These are phyloP conservation scores for Aquilaria yunnanensis DNA, from an alignment of 345 rosid genomes.

Conservation along the genomic window DNA sequence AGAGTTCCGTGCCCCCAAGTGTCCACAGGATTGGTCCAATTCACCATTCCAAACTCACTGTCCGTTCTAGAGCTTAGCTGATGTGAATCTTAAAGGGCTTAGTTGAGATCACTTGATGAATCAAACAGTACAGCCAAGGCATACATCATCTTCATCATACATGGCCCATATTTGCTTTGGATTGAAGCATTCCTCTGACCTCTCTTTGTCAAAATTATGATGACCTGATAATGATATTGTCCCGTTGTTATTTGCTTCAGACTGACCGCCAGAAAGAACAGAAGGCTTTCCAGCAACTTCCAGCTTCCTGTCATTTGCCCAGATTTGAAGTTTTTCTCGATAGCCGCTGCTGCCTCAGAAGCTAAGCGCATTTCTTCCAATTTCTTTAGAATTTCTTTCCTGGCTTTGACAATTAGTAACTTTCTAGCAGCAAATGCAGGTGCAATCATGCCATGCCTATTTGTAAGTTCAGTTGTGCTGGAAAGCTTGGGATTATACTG, in stretches of 20 bases:
- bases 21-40: constrained; percentile 98
- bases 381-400: constrained; percentile 53
- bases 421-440: constrained; percentile 81
- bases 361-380: constrained; percentile 54
- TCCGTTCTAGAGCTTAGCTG: constrained; percentile 89
- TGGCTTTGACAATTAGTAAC: constrained; percentile 72
- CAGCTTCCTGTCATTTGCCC: constrained; percentile 18
- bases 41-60: constrained; percentile 73
- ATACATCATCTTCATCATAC: constrained; percentile 94
- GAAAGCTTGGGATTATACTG: constrained; percentile 43
- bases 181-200: constrained; percentile 87
- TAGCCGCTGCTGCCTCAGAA: constrained; percentile 36
- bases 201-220: constrained; percentile 85
- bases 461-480: constrained; percentile 32
- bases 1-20: constrained; percentile 77
- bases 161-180: constrained; percentile 98
- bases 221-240: constrained; percentile 71
- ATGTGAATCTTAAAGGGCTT: constrained; percentile 86
- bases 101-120: constrained; percentile 71
- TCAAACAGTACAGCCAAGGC: constrained; percentile 91
- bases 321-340: constrained; percentile 11
- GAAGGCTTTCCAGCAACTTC: constrained; percentile 26
- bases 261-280: constrained; percentile 21
- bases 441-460: constrained; percentile 43
- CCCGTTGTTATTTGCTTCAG: constrained; percentile 29